Base-by-base conservation (phyloP, 1,284 basidiomycete species). In the Cryptococcus sp. region DNA sequence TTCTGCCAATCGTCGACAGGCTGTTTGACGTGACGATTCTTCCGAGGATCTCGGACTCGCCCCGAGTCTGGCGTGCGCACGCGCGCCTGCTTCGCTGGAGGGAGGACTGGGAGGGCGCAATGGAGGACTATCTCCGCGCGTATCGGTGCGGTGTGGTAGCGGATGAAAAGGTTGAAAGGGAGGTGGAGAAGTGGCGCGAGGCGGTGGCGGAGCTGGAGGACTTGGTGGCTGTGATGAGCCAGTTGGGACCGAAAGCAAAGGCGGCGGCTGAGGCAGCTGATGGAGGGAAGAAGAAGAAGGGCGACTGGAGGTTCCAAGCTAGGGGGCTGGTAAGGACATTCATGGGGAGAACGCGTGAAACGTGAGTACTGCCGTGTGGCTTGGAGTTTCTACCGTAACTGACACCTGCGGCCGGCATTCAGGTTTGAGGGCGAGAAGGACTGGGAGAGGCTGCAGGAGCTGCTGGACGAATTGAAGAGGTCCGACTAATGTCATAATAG, bases 261-360 rank as follows among this genome's bases (percentile, higher is more conserved):
- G 33, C 18, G 13, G 53, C 52, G 56, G 39, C 60, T 42, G 52
- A 62, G 37, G 73, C 75, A 33, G 56, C 48, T 40, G 61, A 59
- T 53, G 58, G 61, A 28, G 59, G 56, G 40, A 70, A 63, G 57
- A 65, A 55, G 45, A 79, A 79, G 58, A 75, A 78, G 66, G 77
- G 75, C 13, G 80, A 82, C 64, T 97, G 94, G 91, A 82, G 80
- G 71, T 83, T 89, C 72, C 91, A 95, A 77, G 91, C 87, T 40
- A 82, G 88, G 56, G 95, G 90, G 60, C 80, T 98, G 56, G 84
- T 98, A 53, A 81, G 94, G 70, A 88, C 86, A 43, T 98, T 97
- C 74, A 83, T 93, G 77, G 91, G 88, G 3, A 65, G 81, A 52
- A 82, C 81, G n/a, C 75, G 70, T 64, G 69, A 69, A 46, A 67